Conservation (phyloP, 2,329 filamentous ascomycete species). For the Cladosporium sp. region DNA sequence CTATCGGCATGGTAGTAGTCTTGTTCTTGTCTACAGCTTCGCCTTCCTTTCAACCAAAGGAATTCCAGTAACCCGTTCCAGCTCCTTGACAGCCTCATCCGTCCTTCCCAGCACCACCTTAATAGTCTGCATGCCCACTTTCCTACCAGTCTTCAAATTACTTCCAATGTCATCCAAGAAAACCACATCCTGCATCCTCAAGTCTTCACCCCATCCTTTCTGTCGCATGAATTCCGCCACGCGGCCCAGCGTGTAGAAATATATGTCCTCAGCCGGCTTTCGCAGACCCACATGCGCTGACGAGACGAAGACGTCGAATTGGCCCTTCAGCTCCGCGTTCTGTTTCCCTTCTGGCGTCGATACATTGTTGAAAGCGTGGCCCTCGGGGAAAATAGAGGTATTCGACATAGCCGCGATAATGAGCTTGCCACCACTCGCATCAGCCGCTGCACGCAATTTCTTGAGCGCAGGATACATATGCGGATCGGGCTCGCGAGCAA, state of each 20-base stretch:
- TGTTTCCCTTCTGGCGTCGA: constrained; percentile 35
- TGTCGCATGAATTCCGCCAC: constrained; percentile 60
- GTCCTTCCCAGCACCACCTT: constrained; percentile 77
- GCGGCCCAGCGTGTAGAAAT: constrained; percentile 65
- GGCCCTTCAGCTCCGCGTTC: constrained; percentile 51
- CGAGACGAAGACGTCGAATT: constrained; percentile 85
- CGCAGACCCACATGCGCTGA: constrained; percentile 82
- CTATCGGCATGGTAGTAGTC: not conserved
- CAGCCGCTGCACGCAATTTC: constrained; percentile 50
- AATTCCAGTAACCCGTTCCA: constrained; percentile 73
- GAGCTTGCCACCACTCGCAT: constrained; percentile 44
- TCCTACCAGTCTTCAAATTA: constrained; percentile 77
- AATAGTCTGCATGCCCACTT: constrained; percentile 72
- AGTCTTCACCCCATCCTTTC: constrained; percentile 49
- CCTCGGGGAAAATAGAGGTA: constrained; percentile 78
- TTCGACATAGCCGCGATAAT: constrained; percentile 83
- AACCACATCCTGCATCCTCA: constrained; percentile 65
- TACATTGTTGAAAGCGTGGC: constrained; percentile 61
- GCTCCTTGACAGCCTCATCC: constrained; percentile 73
- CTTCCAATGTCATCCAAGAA: constrained; percentile 95
- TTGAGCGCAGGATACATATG: constrained; percentile 82
- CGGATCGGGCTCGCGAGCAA: constrained; percentile 67
- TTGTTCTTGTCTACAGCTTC: constrained; percentile 15
- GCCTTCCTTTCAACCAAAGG: constrained; percentile 44
- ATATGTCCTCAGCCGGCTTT: constrained; percentile 82